These are phyloP conservation scores for Teratosphaeria nubilosa DNA, from an alignment of 2,329 filamentous ascomycete species.

Conservation along the genomic window DNA sequence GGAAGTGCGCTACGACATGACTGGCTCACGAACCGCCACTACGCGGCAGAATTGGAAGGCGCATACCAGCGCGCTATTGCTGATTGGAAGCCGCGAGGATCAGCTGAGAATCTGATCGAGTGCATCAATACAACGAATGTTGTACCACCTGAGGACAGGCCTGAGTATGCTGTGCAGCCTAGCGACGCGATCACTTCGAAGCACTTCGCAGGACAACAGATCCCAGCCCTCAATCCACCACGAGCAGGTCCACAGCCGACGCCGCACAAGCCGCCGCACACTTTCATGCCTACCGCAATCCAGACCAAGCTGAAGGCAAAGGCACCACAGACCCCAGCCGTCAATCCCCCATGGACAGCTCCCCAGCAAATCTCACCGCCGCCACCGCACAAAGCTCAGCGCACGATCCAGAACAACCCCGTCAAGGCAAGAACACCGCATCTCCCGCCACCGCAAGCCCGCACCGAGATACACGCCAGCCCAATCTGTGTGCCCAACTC, in stretches of 20 bases:
- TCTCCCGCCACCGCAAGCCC: not conserved
- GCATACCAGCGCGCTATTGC: conserved; percentile 40
- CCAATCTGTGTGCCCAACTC: not conserved
- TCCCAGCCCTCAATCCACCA: not conserved
- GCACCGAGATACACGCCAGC: not conserved
- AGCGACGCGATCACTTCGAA: not conserved
- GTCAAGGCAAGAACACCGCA: not conserved
- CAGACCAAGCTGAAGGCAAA: not conserved
- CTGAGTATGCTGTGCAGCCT: not conserved
- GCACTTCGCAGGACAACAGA: not conserved
- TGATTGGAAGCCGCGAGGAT: conserved; percentile 37
- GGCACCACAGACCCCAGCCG: not conserved
- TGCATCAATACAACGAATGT: conserved; percentile 9
- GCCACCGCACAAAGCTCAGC: not conserved
- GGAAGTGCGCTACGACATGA: conserved; percentile 43
- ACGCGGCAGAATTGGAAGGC: conserved; percentile 38
- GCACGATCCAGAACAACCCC: not conserved
- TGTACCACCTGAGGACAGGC: not conserved
- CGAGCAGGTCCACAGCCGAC: not conserved
- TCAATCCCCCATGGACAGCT: not conserved
- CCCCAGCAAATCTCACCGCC: not conserved
- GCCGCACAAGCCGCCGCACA: not conserved
- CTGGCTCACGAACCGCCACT: conserved; percentile 47
- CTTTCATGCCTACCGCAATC: not conserved
- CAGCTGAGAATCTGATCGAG: conserved; percentile 5